Base-by-base conservation (phyloP, 108 stramenopile species). In the Cyclotella cryptica region DNA sequence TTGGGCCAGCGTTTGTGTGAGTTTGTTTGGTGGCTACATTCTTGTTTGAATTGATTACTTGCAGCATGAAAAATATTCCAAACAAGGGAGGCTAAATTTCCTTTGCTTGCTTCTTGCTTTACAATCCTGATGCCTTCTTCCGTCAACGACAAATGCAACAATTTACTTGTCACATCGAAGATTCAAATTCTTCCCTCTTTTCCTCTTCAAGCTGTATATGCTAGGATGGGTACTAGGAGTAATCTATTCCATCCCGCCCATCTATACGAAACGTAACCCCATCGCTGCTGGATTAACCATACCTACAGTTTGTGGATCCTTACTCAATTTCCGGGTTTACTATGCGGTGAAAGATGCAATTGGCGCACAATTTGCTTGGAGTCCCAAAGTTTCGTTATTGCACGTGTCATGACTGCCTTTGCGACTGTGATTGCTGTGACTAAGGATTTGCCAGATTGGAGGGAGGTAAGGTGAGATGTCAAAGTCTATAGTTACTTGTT, bases 321-420 rank as follows among this genome's bases (percentile, higher is more conserved):
- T 97, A 12, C 83, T 98, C 49, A 98, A 98, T 73, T 98, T 98
- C 77, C 97, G 98, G 29, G 93, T 98, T 14, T 98, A 97, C 76
- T 97, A 97, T 78, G 98, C 98, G 15, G 96, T 97, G 52, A 91
- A 92, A 55, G 96, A 98, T 85, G 98, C 98, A 9, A 85, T 98
- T 60, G 94, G 93, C 5, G 80, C 91, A 27, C 44, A 94, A 0
- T 98, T 98, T 79, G 35, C 49, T 13, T 98, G 98, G 98, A 94
- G 91, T 69, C 96, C 96, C 17, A 96, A 95, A 66, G 97, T 96
- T 40, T 24, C 96, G 14, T 98, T 98, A 87, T 98, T 69, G 94
- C 98, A 35, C 83, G 96, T 53, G 97, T 98, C 74, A 98, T 98
- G 98, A 97, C 96, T 0, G 80, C 83, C 10, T 98, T 96, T 87